These are phyloP conservation scores for Epichloe sibirici DNA, from an alignment of 2,329 filamentous ascomycete species.

Conservation along the genomic window DNA sequence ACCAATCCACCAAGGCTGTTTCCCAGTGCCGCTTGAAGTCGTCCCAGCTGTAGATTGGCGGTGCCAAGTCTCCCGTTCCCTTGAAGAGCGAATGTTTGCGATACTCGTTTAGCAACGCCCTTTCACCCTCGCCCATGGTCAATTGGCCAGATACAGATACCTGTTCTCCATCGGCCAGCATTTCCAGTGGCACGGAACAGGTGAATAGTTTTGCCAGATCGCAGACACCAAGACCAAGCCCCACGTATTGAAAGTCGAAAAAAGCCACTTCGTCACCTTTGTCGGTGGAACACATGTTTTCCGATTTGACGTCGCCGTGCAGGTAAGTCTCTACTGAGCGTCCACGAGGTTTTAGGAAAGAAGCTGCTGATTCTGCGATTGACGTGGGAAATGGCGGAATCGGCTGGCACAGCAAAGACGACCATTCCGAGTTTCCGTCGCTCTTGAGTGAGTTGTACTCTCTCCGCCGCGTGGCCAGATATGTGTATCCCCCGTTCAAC, in stretches of 20 bases:
- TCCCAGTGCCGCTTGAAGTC: slow-evolving; percentile 50
- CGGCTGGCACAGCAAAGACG: slow-evolving; percentile 30
- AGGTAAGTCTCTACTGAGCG: slow-evolving; percentile 42
- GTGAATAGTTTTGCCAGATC: slow-evolving; percentile 57
- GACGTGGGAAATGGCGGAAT: slow-evolving; percentile 17
- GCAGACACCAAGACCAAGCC: slow-evolving; percentile 50
- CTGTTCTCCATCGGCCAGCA: slow-evolving; percentile 28
- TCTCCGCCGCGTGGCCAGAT: slow-evolving; percentile 47
- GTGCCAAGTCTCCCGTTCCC: neutral
- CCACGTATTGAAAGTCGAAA: slow-evolving; percentile 62
- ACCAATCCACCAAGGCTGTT: slow-evolving; percentile 55
- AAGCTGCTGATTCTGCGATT: slow-evolving; percentile 40
- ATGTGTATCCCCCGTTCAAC: slow-evolving; percentile 61
- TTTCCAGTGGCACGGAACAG: slow-evolving; percentile 45
- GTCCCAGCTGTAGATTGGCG: slow-evolving; percentile 37
- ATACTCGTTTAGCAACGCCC: slow-evolving; percentile 38
- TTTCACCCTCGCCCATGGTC: slow-evolving; percentile 39
- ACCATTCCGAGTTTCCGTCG: slow-evolving; percentile 44
- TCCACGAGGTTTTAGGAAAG: slow-evolving; percentile 33
- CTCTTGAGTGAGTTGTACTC: slow-evolving; percentile 39
- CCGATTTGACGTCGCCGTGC: slow-evolving; percentile 58
- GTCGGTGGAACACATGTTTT: slow-evolving; percentile 49
- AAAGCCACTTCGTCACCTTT: slow-evolving; percentile 43
- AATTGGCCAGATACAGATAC: slow-evolving; percentile 27
- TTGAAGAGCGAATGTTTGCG: slow-evolving; percentile 20